A percentile compares a stretch with the other conserved stretches of the same genome.
Conservation (phyloP, 2,329 filamentous ascomycete genomes). For the Blumeria graminis region DNA sequence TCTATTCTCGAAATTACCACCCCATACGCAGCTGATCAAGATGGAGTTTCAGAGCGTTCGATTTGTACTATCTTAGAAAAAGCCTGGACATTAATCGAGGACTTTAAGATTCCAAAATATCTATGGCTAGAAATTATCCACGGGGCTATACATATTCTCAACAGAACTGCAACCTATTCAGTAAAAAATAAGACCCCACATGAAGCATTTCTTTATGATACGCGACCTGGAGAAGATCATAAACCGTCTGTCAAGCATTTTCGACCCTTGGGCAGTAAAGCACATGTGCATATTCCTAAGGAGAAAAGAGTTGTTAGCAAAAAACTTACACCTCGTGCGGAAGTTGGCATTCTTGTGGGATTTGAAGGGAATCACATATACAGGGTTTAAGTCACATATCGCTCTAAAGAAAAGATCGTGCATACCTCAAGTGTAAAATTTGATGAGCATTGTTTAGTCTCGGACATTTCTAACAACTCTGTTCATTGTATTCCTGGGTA, state of each 20-base stretch:
- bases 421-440: background rate
- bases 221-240: background rate
- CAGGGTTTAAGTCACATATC: background rate
- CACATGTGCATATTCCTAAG: background rate
- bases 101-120: background rate
- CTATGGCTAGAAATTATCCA: background rate
- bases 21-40: background rate
- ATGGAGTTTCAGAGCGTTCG: background rate
- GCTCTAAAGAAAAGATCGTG: background rate
- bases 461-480: background rate
- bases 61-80: background rate
- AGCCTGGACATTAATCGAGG: background rate
- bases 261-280: background rate
- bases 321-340: background rate
- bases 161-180: background rate
- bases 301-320: background rate
- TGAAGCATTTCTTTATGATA: constrained; percentile 1
- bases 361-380: constrained; percentile 2
- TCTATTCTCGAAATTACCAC: constrained; percentile 2
- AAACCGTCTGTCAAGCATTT: background rate
- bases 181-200: background rate
- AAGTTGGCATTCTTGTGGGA: constrained; percentile 1
- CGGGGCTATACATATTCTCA: background rate
- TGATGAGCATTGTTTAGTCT: background rate
- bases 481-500: background rate